A percentile compares a stretch with the other conserved stretches of the same genome.
phyloP scores from a whole-genome alignment of 1,139 yeast genomes.

The Saccharomycopsis hybrid region DNA sequence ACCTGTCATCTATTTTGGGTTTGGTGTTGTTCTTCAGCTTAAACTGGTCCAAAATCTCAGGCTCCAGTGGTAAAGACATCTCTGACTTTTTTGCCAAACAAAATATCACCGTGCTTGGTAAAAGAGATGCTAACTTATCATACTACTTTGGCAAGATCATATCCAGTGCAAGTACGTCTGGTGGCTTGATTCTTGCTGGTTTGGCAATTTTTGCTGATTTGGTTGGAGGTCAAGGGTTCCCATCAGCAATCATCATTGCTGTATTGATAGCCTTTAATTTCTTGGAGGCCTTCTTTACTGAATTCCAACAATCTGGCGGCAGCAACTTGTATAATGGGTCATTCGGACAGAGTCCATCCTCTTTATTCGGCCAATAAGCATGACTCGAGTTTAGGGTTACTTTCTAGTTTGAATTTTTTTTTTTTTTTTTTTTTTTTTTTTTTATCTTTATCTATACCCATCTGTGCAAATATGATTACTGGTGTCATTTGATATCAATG shows the following conservation, averaged over 20 bases:
- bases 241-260: constrained; percentile 60
- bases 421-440: too few relatives aligned
- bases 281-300: constrained; percentile 56
- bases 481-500: too few relatives aligned
- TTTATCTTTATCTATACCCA: too few relatives aligned
- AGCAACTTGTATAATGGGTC: constrained; percentile 38
- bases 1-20: constrained; percentile 41
- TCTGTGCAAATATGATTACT: too few relatives aligned
- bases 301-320: constrained; percentile 51
- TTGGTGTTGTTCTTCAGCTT: constrained; percentile 55
- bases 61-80: constrained; percentile 75
- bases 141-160: constrained; percentile 73
- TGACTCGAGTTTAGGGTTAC: too few relatives aligned
- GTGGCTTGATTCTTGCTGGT: constrained; percentile 60
- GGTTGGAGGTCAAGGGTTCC: constrained; percentile 68
- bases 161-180: constrained; percentile 77
- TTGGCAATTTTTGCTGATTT: constrained; percentile 57
- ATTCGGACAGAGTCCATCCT: constrained; percentile 22
- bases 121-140: constrained; percentile 74
- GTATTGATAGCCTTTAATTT: constrained; percentile 63
- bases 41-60: constrained; percentile 74
- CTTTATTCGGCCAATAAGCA: constrained; percentile 11
- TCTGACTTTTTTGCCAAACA: constrained; percentile 84
- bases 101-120: constrained; percentile 79
- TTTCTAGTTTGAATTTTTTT: too few relatives aligned